phyloP scores from a whole-genome alignment of 106 monocot genomes.

The Cymbidium sinense region DNA sequence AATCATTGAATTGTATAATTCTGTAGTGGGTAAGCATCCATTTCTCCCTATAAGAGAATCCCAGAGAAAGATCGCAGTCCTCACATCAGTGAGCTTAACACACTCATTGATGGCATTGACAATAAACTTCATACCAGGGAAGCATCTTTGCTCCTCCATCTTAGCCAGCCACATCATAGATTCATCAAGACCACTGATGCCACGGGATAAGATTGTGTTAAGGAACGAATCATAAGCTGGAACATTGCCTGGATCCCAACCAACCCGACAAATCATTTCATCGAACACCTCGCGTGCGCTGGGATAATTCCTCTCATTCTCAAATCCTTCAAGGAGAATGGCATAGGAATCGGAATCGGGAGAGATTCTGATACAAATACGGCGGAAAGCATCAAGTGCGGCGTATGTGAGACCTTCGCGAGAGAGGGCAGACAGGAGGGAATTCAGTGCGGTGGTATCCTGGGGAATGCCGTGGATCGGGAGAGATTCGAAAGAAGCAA shows the following conservation, averaged over 20 bases:
- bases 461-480: constrained; percentile 27
- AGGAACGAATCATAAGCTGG: constrained; percentile 79
- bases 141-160: constrained; percentile 37
- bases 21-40: constrained; percentile 28
- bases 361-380: background rate
- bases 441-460: constrained; percentile 54
- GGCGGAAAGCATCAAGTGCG: constrained; percentile 21
- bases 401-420: constrained; percentile 27
- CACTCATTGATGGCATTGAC: constrained; percentile 22
- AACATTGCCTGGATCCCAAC: constrained; percentile 48
- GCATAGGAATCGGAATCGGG: constrained; percentile 74
- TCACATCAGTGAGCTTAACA: constrained; percentile 11
- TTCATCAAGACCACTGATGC: constrained; percentile 13
- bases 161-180: constrained; percentile 26
- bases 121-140: constrained; percentile 66
- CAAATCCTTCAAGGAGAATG: constrained; percentile 78
- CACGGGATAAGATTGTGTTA: constrained; percentile 15
- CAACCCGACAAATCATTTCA: constrained; percentile 48
- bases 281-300: constrained; percentile 34
- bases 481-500: constrained; percentile 45
- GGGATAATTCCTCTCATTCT: constrained; percentile 36
- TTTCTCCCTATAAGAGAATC: constrained; percentile 26
- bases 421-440: constrained; percentile 66
- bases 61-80: constrained; percentile 39
- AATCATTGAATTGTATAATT: constrained; percentile 60